Evolutionary conservation across 2,329 filamentous ascomycete species (phyloP), one percentile per base, ranked within the genome.

Genomic region (Botryosphaeria dothidea): DNA sequence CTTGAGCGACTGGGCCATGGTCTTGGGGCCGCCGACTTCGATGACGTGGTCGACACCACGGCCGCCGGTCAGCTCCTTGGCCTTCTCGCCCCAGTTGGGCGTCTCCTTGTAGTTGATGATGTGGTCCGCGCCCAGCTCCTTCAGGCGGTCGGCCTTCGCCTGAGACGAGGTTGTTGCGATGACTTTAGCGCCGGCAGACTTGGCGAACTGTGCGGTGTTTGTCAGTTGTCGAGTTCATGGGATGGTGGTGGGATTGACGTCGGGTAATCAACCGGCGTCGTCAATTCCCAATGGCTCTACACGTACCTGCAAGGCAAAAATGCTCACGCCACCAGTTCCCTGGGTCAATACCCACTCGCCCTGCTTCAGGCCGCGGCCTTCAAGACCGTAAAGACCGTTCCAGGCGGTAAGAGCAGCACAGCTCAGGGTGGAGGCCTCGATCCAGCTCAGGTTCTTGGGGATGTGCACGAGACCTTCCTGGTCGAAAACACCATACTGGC

Each of bases 261-360:
- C 19, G n/a, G 43, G 36, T 43, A 36, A 36, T 31, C 9, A 7
- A 6, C 25, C 19, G 15, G 46, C 17, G 60, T n/a, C n/a, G n/a
- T n/a, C n/a, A n/a, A n/a, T n/a, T n/a, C n/a, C 36, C 60, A 54
- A 51, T 48, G 38, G 38, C 17, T 79, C 72, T 1, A 78, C 80
- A 1, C 1, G 79, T 68, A 80, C 78, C 74, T 85, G 88, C n/a
- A 90, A 74, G 3, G 84, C 88, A 66, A 90, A 90, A 66, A 90
- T 82, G 67, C 83, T 86, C 7, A 91, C 89, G 65, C 89, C 89
- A 21, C 89, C 89, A 0, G 88, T 91, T n/a, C 89, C 89, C 75
- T 91, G 87, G 1, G 88, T 88, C 36, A 92, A 81, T 3, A 92
- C 87, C 61, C 73, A 79, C 17, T 79, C 72, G 4, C 77, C 77